Percentiles rank a stretch among this genome's conserved stretches.
phyloP scores from a whole-genome alignment of 805 yeast genomes.

The Candida ovalis region DNA sequence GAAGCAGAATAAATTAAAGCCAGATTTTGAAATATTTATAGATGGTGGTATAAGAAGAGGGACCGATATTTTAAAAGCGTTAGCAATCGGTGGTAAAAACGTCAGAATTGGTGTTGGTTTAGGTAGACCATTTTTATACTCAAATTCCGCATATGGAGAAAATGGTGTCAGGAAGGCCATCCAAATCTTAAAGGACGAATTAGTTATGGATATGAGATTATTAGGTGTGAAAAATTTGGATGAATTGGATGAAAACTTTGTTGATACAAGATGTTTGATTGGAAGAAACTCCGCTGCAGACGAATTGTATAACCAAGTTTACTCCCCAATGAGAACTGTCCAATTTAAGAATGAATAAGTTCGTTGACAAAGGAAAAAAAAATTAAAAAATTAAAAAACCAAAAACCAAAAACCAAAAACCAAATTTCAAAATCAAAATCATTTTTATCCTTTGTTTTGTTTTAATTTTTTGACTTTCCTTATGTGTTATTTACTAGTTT shows the following conservation, averaged over 20 bases:
- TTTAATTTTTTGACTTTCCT: too few relatives aligned
- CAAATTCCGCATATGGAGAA: slow-evolving; percentile 61
- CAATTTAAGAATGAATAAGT: slow-evolving; percentile 20
- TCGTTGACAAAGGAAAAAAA: too few relatives aligned
- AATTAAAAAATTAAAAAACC: too few relatives aligned
- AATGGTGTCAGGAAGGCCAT: slow-evolving; percentile 59
- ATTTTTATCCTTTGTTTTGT: too few relatives aligned
- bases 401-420: too few relatives aligned
- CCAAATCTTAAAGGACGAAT: slow-evolving; percentile 62
- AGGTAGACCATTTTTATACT: slow-evolving; percentile 64
- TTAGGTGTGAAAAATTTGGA: slow-evolving; percentile 63
- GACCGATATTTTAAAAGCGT: slow-evolving; percentile 60
- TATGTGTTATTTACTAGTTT: too few relatives aligned
- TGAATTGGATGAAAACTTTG: slow-evolving; percentile 54
- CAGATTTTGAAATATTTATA: slow-evolving; percentile 53
- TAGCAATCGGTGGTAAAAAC: slow-evolving; percentile 67
- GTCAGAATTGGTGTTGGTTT: slow-evolving; percentile 70
- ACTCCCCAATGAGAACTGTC: slow-evolving; percentile 29
- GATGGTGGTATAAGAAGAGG: slow-evolving; percentile 74
- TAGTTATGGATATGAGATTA: slow-evolving; percentile 74
- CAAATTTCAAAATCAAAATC: too few relatives aligned
- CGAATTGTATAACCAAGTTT: slow-evolving; percentile 26
- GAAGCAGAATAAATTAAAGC: slow-evolving; percentile 41
- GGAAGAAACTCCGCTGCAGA: slow-evolving; percentile 31
- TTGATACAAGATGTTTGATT: slow-evolving; percentile 46